These are phyloP conservation scores for Epicoccum nigrum DNA, from an alignment of 2,329 filamentous ascomycete species.

Conservation along the genomic window DNA sequence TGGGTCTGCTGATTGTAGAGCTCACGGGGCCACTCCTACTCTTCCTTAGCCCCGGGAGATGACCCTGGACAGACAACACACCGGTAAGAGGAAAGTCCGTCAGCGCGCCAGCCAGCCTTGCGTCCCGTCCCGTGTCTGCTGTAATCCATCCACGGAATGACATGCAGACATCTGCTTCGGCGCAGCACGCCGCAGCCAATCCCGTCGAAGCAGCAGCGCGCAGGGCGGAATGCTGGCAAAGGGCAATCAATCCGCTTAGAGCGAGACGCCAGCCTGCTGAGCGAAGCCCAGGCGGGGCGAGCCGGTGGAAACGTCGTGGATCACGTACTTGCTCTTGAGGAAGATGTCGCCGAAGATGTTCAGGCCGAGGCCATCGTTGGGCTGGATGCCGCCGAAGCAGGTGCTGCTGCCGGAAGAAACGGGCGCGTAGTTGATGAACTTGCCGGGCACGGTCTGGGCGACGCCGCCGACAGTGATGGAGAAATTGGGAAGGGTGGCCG, in stretches of 20 bases:
- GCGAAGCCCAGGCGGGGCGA: slow-evolving; percentile 54
- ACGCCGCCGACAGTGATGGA: slow-evolving; percentile 58
- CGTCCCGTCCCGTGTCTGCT: slow-evolving; percentile 9
- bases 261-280: slow-evolving; percentile 42
- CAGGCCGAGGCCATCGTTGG: slow-evolving; percentile 61
- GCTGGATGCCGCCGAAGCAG: slow-evolving; percentile 81
- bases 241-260: slow-evolving; percentile 1
- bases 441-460: slow-evolving; percentile 59
- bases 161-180: neutral
- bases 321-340: slow-evolving; percentile 77
- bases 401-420: slow-evolving; percentile 44
- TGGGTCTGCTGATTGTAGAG: neutral
- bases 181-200: neutral
- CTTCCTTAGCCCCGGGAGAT: neutral
- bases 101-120: neutral
- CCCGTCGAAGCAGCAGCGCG: no score
- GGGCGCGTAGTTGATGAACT: slow-evolving; percentile 62
- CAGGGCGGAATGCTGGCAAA: no score
- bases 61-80: neutral
- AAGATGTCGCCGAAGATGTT: slow-evolving; percentile 80
- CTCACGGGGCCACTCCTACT: neutral
- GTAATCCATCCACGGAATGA: neutral
- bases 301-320: slow-evolving; percentile 54
- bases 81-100: neutral
- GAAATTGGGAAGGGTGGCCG: slow-evolving; percentile 59